Evolutionary conservation across 331 rosid species (phyloP), one percentile per base, ranked within the genome.

Genomic region (Cydonia oblonga): DNA sequence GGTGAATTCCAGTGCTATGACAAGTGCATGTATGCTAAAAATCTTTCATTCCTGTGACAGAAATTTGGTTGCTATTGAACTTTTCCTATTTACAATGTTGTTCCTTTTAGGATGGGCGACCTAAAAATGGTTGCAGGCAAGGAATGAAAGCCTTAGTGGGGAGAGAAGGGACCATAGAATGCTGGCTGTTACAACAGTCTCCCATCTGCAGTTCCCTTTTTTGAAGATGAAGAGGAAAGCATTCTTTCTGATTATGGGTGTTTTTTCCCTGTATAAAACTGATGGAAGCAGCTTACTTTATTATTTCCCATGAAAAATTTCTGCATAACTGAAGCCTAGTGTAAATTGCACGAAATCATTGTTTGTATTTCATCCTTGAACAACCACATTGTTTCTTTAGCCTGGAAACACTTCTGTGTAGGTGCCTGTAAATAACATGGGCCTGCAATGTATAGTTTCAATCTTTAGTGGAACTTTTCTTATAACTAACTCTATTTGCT

Each of bases 1-100:
- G 79, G 82, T 2, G 79, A 81, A 76, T 81, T 81, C 65, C 81
- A 77, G 58, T 81, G 85, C 78, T 77, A 81, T 73, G 85, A 81
- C 81, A 73, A 81, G 71, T 81, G 64, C 79, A 76, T 81, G 85
- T 77, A 81, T 52, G 81, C 25, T 68, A 10, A 42, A 69, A 53
- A 18, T 23, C 38, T 14, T 68, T 57, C 65, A 23, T 9, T n/a
- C 15, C 33, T 10, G 4, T 24, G 23, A 44, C 57, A 16, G 42
- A 25, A 49, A 68, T 33, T 35, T 38, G 35, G 28, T 57, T 40
- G 53, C 18, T 54, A 18, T 30, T 66, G 24, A 42, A 54, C 22
- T 53, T 46, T 77, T 59, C 3, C 33, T 42, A 35, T 38, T 67
- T 68, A 51, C 57, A 60, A 68, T 40, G 22, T 59, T 59, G 63